These are phyloP conservation scores for Rugonectria rugulosa DNA, from an alignment of 2,329 filamentous ascomycete genomes.

Conservation along the genomic window DNA sequence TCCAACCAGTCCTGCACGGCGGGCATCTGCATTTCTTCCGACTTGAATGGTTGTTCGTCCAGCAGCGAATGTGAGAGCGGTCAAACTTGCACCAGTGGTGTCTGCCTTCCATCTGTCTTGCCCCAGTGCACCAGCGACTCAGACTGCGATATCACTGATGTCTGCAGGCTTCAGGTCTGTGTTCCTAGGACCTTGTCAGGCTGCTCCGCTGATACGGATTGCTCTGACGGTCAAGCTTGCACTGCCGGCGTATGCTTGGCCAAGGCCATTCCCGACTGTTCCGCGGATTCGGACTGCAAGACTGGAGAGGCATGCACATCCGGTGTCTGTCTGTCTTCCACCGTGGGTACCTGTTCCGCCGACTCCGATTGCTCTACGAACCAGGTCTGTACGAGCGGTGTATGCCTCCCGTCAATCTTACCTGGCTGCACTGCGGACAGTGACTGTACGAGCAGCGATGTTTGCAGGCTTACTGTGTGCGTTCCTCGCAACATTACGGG, in stretches of 20 bases:
- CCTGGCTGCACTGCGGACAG: neutral
- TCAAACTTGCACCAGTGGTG: neutral
- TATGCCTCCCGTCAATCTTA: conserved; percentile 4
- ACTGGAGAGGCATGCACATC: neutral
- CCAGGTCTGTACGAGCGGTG: conserved; percentile 1
- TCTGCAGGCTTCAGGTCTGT: conserved; percentile 12
- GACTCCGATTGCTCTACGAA: neutral
- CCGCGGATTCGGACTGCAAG: neutral
- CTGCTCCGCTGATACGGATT: neutral
- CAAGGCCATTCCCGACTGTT: neutral
- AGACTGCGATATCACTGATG: neutral
- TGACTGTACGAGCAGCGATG: neutral
- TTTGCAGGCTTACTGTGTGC: conserved; percentile 7
- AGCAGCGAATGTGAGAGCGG: neutral
- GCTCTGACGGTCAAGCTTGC: neutral
- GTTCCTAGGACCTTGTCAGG: neutral
- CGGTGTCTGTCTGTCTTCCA: conserved; percentile 2
- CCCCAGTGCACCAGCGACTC: neutral
- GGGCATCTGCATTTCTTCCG: neutral
- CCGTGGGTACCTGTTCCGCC: neutral
- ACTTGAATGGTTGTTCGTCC: neutral
- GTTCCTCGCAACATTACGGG: neutral
- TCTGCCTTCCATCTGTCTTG: conserved; percentile 3
- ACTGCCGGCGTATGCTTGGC: conserved; percentile 7
- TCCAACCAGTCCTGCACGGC: neutral